Percentiles rank a stretch among this genome's conserved stretches.
Conservation (phyloP, 2,329 filamentous ascomycete species). For the Nothophaeocryptopus gaeumannii region DNA sequence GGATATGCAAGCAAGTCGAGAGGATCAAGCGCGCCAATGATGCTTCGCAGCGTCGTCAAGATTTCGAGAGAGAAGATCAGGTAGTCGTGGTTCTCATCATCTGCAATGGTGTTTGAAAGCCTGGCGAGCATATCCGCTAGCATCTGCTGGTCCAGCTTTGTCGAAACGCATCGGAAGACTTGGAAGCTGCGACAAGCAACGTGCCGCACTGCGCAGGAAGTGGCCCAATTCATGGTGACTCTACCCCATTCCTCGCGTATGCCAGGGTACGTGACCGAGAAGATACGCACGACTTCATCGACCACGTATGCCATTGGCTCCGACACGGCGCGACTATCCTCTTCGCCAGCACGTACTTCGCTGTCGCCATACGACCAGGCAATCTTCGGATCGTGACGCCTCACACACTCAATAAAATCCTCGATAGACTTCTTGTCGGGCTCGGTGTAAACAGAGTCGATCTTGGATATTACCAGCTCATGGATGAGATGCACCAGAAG, state of each 20-base stretch:
- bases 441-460: constrained; percentile 66
- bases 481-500: constrained; percentile 98
- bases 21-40: constrained; percentile 79
- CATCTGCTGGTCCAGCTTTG: constrained; percentile 87
- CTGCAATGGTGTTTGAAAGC: constrained; percentile 93
- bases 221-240: constrained; percentile 89
- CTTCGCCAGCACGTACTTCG: constrained; percentile 63
- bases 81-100: constrained; percentile 82
- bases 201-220: constrained; percentile 91
- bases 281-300: constrained; percentile 76
- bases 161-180: constrained; percentile 90
- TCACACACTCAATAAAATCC: constrained; percentile 80
- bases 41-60: constrained; percentile 84
- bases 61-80: constrained; percentile 99
- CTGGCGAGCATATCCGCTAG: constrained; percentile 93
- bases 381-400: constrained; percentile 77
- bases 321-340: constrained; percentile 74
- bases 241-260: constrained; percentile 91
- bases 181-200: constrained; percentile 96
- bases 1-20: constrained; percentile 83
- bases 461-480: constrained; percentile 79
- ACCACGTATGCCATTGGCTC: constrained; percentile 83
- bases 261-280: constrained; percentile 77
- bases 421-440: constrained; percentile 76
- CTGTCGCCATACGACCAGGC: constrained; percentile 95